Percentiles rank a stretch among this genome's conserved stretches.
Evolutionary conservation across 2,329 filamentous ascomycete genomes (phyloP).

Genomic region (Aspergillus brasiliensis): DNA sequence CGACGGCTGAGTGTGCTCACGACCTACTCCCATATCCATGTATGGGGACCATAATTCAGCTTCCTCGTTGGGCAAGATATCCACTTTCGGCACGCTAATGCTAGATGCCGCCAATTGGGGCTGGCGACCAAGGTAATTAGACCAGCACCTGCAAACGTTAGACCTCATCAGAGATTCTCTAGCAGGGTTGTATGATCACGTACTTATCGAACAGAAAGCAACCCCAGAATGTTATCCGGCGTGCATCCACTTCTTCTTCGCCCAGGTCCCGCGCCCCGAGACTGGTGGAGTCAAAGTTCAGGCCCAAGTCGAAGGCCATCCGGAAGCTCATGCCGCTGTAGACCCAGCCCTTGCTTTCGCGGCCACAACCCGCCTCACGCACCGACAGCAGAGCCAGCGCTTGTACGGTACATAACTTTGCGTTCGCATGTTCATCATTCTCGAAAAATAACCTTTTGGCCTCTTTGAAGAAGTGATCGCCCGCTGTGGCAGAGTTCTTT

Average conservation of each 20-base stretch:
- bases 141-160: constrained; percentile 69
- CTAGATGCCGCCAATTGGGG: constrained; percentile 80
- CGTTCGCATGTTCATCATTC: constrained; percentile 90
- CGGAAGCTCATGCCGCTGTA: constrained; percentile 98
- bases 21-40: constrained; percentile 77
- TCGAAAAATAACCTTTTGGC: constrained; percentile 87
- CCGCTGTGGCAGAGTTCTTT: constrained; percentile 79
- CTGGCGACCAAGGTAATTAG: constrained; percentile 89
- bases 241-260: constrained; percentile 84
- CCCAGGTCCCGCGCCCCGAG: constrained; percentile 65
- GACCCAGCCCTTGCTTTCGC: constrained; percentile 95
- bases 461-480: constrained; percentile 94
- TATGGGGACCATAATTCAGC: constrained; percentile 84
- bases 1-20: constrained; percentile 74
- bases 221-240: constrained; percentile 94
- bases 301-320: constrained; percentile 91
- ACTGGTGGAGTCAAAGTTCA: constrained; percentile 79
- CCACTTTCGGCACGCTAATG: constrained; percentile 82
- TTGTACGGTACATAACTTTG: constrained; percentile 85
- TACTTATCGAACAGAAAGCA: constrained; percentile 96
- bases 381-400: constrained; percentile 95
- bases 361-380: constrained; percentile 87
- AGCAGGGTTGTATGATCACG: constrained; percentile 21
- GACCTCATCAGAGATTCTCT: neutral
- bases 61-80: constrained; percentile 89